These are phyloP conservation scores for Micromonas commoda DNA, from an alignment of 139 green algal species.

Conservation along the genomic window DNA sequence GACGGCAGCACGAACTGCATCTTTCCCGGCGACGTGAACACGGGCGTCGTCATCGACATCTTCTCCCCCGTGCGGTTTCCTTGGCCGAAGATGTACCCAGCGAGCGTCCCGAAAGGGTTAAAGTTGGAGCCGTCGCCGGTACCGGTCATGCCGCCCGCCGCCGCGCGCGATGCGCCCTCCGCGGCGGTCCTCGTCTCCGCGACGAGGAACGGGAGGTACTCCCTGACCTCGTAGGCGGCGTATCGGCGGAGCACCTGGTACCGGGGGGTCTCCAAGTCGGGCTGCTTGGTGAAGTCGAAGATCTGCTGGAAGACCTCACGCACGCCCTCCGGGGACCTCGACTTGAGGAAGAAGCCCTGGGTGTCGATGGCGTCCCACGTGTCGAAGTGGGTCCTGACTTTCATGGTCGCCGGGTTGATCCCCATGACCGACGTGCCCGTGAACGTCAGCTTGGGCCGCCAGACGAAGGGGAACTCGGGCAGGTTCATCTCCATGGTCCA, in stretches of 20 bases:
- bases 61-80: constrained; percentile 38
- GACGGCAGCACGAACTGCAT: constrained; percentile 19
- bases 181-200: constrained; percentile 3
- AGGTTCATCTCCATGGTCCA: constrained; percentile 58
- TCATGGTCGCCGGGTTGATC: constrained; percentile 49
- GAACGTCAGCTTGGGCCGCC: constrained; percentile 53
- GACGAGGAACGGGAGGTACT: constrained; percentile 20
- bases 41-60: constrained; percentile 52
- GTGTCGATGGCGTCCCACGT: constrained; percentile 56
- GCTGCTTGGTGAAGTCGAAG: constrained; percentile 17
- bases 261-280: constrained; percentile 17
- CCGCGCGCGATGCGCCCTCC: neutral
- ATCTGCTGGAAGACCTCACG: constrained; percentile 36
- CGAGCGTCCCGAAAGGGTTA: constrained; percentile 29
- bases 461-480: constrained; percentile 39
- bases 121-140: neutral
- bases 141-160: neutral
- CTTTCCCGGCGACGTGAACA: constrained; percentile 22
- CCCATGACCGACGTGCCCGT: constrained; percentile 59
- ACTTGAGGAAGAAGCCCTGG: constrained; percentile 51
- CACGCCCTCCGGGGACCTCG: constrained; percentile 36
- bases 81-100: constrained; percentile 41
- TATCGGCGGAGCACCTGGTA: constrained; percentile 28
- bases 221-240: constrained; percentile 7
- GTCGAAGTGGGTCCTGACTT: constrained; percentile 45